Percentiles rank a stretch among this genome's conserved stretches.
Evolutionary conservation across 306 rosid species (phyloP).

Genomic region (Lathyrus sativus): DNA sequence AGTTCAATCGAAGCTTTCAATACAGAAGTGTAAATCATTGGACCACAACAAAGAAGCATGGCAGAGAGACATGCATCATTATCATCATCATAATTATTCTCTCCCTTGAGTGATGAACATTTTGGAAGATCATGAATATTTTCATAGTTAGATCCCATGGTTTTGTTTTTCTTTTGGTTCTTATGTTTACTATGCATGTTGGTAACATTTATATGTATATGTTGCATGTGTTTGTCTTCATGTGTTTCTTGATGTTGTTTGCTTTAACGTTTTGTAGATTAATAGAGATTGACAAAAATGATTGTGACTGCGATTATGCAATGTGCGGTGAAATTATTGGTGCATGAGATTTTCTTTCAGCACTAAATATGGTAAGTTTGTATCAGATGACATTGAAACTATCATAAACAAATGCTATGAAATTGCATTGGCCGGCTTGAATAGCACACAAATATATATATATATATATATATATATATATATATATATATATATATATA

Average conservation of each 20-base stretch:
- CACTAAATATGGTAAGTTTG: not conserved
- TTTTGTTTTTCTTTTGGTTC: not conserved
- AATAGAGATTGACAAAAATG: not conserved
- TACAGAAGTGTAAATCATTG: constrained; percentile 6
- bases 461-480: too few species aligned
- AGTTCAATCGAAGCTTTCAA: constrained; percentile 33
- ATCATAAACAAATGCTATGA: not conserved
- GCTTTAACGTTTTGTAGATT: not conserved
- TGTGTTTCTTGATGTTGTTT: not conserved
- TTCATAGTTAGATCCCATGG: constrained; percentile 5
- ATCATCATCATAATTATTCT: not conserved
- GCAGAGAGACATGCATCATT: constrained; percentile 35
- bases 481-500: not conserved
- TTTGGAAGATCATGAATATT: not conserved
- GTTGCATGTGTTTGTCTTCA: not conserved
- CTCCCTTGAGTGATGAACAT: not conserved
- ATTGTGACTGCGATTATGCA: not conserved
- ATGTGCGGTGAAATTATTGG: constrained; percentile 7
- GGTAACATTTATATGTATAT: not conserved
- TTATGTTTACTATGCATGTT: not conserved
- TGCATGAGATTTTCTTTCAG: constrained; percentile 1
- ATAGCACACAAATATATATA: not conserved
- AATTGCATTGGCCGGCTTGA: not conserved
- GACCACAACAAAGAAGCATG: constrained; percentile 7
- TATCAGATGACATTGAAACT: not conserved